Base-by-base conservation (phyloP, 192 early-diverging fungal genomes). In the Spinellus fusiger region DNA sequence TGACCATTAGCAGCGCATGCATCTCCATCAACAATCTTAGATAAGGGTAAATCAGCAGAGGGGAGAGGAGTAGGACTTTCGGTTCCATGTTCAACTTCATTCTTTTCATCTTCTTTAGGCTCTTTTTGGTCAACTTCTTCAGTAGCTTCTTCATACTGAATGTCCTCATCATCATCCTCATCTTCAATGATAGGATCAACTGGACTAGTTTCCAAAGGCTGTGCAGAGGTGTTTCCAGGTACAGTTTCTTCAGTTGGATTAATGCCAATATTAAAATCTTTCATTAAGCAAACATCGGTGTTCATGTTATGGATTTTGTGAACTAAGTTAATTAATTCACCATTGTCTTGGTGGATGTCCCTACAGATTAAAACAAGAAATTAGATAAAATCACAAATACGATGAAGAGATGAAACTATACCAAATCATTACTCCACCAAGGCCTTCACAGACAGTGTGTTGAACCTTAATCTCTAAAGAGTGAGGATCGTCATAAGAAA, bases 401-500 rank as follows among this genome's bases (percentile, higher is more conserved):
- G 6, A 10, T 62, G 12, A 25, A 57, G 28, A 28, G n/a, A 23
- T 57, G 12, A 16, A n/a, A 34, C 28, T 27, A 27, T 32, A 73
- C 84, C 85, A 87, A 10, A 81, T 71, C 84, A 87, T 85, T 25
- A 90, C 76, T 56, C 89, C 89, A 52, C 75, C 78, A 37, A 92
- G 67, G 6, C 62, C 69, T 35, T 76, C 71, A 0, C 59, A 56
- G 16, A 68, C 61, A 18, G 80, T 83, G 68, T 77, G 75, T 2
- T 80, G 73, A 8, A 87, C 79, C 64, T 92, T 92, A 48, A 71
- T 61, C 5, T 68, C 65, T 5, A 91, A 32, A 2, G 87, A 89
- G 31, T 75, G 64, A n/a, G 79, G 73, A 61, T 92, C 90, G 57
- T 92, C 90, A 62, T 91, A 92, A 9, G 88, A 87, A 34, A 92